Evolutionary conservation across 1,284 basidiomycete species (phyloP), one percentile per base, ranked within the genome.

Genomic region (Melampsora occidentalis): DNA sequence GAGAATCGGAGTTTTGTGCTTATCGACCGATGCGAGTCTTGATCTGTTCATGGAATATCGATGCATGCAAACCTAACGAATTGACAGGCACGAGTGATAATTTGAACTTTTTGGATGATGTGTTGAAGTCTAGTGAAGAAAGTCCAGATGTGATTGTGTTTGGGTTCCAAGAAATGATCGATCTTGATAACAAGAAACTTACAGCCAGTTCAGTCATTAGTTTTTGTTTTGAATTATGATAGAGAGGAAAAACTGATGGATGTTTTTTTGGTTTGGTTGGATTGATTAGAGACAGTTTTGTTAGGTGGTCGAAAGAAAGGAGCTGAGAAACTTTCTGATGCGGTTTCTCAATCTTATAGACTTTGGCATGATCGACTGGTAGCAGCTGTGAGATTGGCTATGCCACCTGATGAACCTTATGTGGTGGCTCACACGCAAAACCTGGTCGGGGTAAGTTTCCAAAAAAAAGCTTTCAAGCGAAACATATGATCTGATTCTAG

Each of bases 121-220:
- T 88, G 5, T 85, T 97, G 20, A 84, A 83, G 2, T 90, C 89
- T 78, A 46, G 22, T 22, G 49, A 51, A 33, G 88, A 90, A 28
- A 83, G 86, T 9, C 93, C 95, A 0, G 95, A 97, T 80, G 89
- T 98, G 79, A 90, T 99, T 80, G 88, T 89, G 1, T 97, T 98
- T 82, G 94, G 94, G 0, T 91, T 98, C 82, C 96, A 99, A 83
- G 96, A 98, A 84, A 87, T 97, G 53, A 92, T 99, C 78, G 94
- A 97, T 82, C 87, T 99, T 14, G 94, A 97, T 79, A 91, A 89
- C 80, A 89, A 93, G 78, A 94, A 90, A 83, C 89, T 97, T 83
- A 91, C 91, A 0, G 94, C 95, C 16, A 95, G 86, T 86, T 63
- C 77, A 85, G 84, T 46, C 6, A 16, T 7, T 62, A 25, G 22